phyloP scores from a whole-genome alignment of 2,329 filamentous ascomycete species.

The Fusarium virguliforme region DNA sequence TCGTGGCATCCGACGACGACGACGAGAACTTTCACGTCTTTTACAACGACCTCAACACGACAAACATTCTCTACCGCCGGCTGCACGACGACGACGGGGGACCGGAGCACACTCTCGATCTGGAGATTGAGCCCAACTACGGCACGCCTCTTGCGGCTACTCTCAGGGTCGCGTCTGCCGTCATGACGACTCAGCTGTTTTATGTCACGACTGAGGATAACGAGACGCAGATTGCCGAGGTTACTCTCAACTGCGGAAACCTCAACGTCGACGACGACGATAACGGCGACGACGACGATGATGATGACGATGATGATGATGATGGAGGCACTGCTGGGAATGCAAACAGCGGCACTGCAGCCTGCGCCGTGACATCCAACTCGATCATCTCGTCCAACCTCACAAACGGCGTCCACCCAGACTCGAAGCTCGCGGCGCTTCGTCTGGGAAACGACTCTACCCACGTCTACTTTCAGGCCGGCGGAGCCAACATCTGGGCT shows the following conservation, averaged over 20 bases:
- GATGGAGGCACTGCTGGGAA: conserved; percentile 10
- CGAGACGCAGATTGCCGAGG: conserved; percentile 35
- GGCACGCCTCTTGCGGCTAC: conserved; percentile 42
- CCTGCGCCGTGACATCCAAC: conserved; percentile 37
- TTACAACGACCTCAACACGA: conserved; percentile 44
- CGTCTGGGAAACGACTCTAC: conserved; percentile 27
- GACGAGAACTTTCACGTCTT: conserved; percentile 40
- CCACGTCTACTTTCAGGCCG: conserved; percentile 40
- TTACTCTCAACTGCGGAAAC: conserved; percentile 33
- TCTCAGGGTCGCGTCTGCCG: conserved; percentile 18
- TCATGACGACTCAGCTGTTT: conserved; percentile 31
- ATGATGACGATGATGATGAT: conserved; percentile 8
- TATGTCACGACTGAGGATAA: conserved; percentile 35
- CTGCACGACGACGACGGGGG: conserved; percentile 28
- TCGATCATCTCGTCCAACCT: conserved; percentile 36
- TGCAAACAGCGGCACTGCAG: conserved; percentile 7
- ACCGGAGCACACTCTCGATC: conserved; percentile 28
- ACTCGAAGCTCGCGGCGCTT: conserved; percentile 39
- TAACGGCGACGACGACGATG: conserved; percentile 16
- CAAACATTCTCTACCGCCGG: conserved; percentile 35
- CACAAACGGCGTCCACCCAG: conserved; percentile 30
- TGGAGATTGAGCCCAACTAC: conserved; percentile 40
- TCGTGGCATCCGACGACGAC: conserved; percentile 26
- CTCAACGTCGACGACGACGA: conserved; percentile 20
- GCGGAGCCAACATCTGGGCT: conserved; percentile 31